Percentiles rank a stretch among this genome's conserved stretches.
Evolutionary conservation across 1,284 basidiomycete species (phyloP).

Genomic region (Amylostereum chailletii): DNA sequence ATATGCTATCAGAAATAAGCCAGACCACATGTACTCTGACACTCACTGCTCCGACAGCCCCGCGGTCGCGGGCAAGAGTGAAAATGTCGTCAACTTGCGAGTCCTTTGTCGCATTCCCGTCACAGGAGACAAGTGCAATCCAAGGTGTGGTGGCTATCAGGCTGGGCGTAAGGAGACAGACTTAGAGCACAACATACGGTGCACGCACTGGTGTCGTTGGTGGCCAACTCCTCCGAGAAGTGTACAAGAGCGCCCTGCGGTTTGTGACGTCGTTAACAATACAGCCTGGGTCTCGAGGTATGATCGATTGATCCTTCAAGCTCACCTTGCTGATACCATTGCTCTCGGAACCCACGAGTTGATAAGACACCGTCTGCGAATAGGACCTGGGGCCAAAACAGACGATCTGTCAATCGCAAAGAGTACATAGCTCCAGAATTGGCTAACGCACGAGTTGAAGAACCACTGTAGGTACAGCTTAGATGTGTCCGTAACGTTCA

Average conservation of each 20-base stretch:
- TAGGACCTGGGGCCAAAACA: conserved; percentile 30
- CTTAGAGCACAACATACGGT: no score
- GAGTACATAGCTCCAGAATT: not conserved
- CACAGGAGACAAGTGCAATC: conserved; percentile 83
- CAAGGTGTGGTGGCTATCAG: conserved; percentile 66
- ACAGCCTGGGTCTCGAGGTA: not conserved
- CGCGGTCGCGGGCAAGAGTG: conserved; percentile 66
- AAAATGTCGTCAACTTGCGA: conserved; percentile 64
- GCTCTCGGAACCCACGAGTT: conserved; percentile 42
- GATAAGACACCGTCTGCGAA: conserved; percentile 47
- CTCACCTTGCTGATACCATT: conserved; percentile 44
- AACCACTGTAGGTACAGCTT: conserved; percentile 59
- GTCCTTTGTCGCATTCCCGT: conserved; percentile 60
- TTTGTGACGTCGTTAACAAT: not conserved
- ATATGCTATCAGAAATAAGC: conserved; percentile 2
- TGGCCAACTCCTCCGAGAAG: conserved; percentile 56
- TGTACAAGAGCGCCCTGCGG: conserved; percentile 67
- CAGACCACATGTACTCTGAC: not conserved
- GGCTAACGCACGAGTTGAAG: conserved; percentile 31
- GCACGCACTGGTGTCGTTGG: no score
- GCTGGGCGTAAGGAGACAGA: no score
- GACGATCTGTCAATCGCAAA: not conserved
- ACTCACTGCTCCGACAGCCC: conserved; percentile 70
- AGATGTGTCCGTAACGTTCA: conserved; percentile 49
- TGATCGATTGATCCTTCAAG: not conserved